Conservation (phyloP, 495 filamentous ascomycete genomes). For the Neurospora intermedia region DNA sequence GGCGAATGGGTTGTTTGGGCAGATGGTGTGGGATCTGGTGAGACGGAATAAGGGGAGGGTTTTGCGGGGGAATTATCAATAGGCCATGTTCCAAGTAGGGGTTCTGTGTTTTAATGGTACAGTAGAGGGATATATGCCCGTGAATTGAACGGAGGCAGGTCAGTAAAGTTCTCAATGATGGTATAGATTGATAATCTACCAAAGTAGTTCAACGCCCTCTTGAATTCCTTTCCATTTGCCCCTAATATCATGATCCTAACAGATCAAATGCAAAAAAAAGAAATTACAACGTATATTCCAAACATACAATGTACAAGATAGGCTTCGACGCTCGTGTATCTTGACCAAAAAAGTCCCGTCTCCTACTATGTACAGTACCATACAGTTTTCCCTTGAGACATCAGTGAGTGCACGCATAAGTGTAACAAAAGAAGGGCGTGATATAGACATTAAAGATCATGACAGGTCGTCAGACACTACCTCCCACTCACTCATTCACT, state of each 20-base stretch:
- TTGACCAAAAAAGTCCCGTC: background rate
- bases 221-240: background rate
- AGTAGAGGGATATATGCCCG: too few relatives aligned
- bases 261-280: background rate
- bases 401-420: too few relatives aligned
- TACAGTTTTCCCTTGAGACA: background rate
- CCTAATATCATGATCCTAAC: background rate
- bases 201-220: too few relatives aligned
- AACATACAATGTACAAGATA: too few relatives aligned
- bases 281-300: background rate
- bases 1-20: constrained; percentile 60
- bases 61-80: constrained; percentile 32
- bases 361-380: background rate
- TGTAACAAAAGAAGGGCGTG: too few relatives aligned
- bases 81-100: too few relatives aligned
- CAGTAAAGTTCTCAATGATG: too few relatives aligned
- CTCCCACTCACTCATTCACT: too few relatives aligned
- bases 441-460: background rate
- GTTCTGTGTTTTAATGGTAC: too few relatives aligned
- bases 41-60: constrained; percentile 20
- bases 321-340: background rate
- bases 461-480: background rate
- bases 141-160: too few relatives aligned
- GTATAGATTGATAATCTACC: too few relatives aligned
- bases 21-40: constrained; percentile 50